Evolutionary conservation across 1,284 basidiomycete genomes (phyloP).

Genomic region (Ceratobasidium sp.): DNA sequence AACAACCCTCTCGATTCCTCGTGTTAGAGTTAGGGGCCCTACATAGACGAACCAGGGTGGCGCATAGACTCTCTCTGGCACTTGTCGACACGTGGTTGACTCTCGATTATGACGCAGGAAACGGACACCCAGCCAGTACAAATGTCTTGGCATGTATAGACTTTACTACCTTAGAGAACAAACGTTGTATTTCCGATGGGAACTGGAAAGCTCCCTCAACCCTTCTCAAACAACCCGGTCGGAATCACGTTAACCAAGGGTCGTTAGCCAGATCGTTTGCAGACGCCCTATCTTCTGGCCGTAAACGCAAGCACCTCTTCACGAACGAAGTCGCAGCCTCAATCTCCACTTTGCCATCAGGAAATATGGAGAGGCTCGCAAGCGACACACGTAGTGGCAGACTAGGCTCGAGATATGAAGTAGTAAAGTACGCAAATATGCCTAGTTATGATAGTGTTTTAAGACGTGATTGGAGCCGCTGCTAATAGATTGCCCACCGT

Average conservation of each 20-base stretch:
- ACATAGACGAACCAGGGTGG: no score
- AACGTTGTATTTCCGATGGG: no score
- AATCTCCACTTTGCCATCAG: background rate
- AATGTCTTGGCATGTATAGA: no score
- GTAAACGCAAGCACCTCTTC: background rate
- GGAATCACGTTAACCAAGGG: constrained; percentile 10
- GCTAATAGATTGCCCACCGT: background rate
- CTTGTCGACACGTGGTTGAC: no score
- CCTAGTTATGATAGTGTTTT: background rate
- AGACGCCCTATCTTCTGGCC: background rate
- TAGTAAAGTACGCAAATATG: background rate
- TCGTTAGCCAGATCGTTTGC: background rate
- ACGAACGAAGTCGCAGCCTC: background rate
- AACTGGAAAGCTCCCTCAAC: no score
- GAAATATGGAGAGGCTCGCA: background rate
- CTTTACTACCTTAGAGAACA: no score
- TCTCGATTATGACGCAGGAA: no score
- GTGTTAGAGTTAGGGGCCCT: no score
- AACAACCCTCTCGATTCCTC: no score
- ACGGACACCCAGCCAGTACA: no score
- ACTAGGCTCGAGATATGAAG: background rate
- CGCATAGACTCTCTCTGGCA: no score
- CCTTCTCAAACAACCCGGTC: no score
- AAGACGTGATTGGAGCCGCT: background rate
- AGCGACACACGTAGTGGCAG: background rate